Conservation (phyloP, 352 stramenopile species). For the Phytopythium litorale region DNA sequence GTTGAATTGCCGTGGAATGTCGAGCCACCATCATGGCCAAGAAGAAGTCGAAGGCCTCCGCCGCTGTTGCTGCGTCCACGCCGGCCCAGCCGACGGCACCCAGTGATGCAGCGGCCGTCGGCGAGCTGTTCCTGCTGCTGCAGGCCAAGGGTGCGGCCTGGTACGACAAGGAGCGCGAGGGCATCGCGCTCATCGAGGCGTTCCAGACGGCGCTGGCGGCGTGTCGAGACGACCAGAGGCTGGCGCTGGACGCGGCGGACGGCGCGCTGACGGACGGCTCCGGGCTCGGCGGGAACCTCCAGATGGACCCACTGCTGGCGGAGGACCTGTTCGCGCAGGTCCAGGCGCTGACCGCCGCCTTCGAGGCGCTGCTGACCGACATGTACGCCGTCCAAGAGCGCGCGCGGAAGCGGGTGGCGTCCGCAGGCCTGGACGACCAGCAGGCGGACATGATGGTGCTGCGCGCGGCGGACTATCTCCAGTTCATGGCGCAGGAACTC, state of each 20-base stretch:
- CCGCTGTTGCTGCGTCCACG: constrained; percentile 2
- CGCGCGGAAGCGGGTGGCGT: constrained; percentile 20
- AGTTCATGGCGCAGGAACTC: constrained; percentile 66
- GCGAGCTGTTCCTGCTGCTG: constrained; percentile 31
- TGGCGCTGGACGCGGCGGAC: constrained; percentile 2
- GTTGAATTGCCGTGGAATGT: no score
- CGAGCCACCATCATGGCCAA: constrained; percentile 22
- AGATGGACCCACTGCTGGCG: constrained; percentile 63
- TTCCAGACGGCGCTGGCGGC: constrained; percentile 65
- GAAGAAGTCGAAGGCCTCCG: constrained; percentile 26
- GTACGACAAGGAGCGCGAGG: constrained; percentile 61
- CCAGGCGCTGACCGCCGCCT: constrained; percentile 35
- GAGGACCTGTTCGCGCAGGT: constrained; percentile 71
- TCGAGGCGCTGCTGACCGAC: constrained; percentile 46
- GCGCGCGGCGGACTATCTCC: constrained; percentile 54
- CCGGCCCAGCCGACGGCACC: neutral
- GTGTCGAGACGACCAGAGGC: constrained; percentile 19
- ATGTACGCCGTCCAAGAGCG: constrained; percentile 55
- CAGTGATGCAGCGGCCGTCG: neutral
- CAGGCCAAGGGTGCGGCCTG: constrained; percentile 42
- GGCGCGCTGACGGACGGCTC: constrained; percentile 10
- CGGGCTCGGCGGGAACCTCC: constrained; percentile 24
- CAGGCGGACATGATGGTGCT: constrained; percentile 21
- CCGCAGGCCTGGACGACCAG: neutral
- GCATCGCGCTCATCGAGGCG: constrained; percentile 56